Conservation (phyloP, 768 basidiomycete species). For the Naganishia kalamii region DNA sequence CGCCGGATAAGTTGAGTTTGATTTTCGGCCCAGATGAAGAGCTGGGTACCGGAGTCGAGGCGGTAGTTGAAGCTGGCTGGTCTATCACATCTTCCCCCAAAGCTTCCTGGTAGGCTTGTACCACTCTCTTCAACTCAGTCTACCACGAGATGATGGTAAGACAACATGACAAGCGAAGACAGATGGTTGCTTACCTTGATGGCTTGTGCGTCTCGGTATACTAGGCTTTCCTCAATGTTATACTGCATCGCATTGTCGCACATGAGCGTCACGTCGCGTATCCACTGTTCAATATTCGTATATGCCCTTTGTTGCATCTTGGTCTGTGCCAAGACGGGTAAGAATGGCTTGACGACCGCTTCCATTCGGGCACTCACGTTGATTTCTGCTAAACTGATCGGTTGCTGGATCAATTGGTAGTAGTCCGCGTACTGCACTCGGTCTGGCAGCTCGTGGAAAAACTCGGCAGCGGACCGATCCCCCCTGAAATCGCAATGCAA, state of each 20-base stretch:
- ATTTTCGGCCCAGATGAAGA: constrained; percentile 3
- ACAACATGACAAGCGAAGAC: background rate
- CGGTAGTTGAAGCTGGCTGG: background rate
- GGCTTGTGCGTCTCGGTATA: constrained; percentile 39
- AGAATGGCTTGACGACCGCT: constrained; percentile 20
- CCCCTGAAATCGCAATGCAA: background rate
- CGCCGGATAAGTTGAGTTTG: constrained; percentile 16
- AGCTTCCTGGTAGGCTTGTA: background rate
- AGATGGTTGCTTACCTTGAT: constrained; percentile 27
- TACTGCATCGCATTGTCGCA: constrained; percentile 83
- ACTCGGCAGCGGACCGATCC: constrained; percentile 47
- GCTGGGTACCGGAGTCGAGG: background rate
- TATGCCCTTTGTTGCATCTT: constrained; percentile 76
- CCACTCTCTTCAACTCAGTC: background rate
- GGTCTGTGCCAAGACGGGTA: constrained; percentile 64
- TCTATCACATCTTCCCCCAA: background rate
- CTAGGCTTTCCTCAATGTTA: constrained; percentile 65
- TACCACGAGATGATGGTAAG: background rate
- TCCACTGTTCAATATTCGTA: constrained; percentile 60
- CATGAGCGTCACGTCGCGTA: constrained; percentile 79
- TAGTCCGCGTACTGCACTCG: constrained; percentile 68
- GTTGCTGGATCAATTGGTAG: constrained; percentile 68
- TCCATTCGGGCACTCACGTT: constrained; percentile 49
- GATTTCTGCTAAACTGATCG: constrained; percentile 84
- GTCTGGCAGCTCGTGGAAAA: constrained; percentile 78